A percentile compares a stretch with the other conserved stretches of the same genome.
phyloP scores from a whole-genome alignment of 805 yeast genomes.

The Tetrapisispora namnaoensis region DNA sequence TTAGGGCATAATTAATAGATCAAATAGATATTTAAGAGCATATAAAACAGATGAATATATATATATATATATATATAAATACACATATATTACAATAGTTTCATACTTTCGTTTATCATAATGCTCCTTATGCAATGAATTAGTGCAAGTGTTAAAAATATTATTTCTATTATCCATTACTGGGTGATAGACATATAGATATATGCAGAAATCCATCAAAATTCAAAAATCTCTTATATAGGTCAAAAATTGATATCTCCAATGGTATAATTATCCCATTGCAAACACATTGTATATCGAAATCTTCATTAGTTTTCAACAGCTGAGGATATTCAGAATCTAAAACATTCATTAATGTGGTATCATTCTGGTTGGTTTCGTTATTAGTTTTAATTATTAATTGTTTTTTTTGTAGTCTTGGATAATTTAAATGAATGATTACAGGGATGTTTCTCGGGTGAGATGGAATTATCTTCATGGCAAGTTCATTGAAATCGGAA shows the following conservation, averaged over 20 bases:
- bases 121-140: neutral
- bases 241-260: constrained; percentile 35
- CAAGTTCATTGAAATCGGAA: constrained; percentile 15
- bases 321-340: constrained; percentile 35
- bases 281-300: constrained; percentile 33
- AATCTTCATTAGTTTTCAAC: constrained; percentile 33
- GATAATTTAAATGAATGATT: constrained; percentile 24
- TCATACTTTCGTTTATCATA: neutral
- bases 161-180: neutral
- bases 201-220: constrained; percentile 59
- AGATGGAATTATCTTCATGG: constrained; percentile 12
- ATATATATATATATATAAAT: neutral
- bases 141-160: neutral
- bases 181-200: neutral
- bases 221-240: constrained; percentile 38
- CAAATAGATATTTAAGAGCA: neutral
- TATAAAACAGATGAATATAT: neutral
- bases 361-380: constrained; percentile 1
- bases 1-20: no score
- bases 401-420: constrained; percentile 30
- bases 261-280: constrained; percentile 50
- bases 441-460: constrained; percentile 12
- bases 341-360: constrained; percentile 35
- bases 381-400: constrained; percentile 16
- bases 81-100: neutral